Evolutionary conservation across 805 yeast species (phyloP), one percentile per base, ranked within the genome.

Genomic region (Yamadazyma endophytica): DNA sequence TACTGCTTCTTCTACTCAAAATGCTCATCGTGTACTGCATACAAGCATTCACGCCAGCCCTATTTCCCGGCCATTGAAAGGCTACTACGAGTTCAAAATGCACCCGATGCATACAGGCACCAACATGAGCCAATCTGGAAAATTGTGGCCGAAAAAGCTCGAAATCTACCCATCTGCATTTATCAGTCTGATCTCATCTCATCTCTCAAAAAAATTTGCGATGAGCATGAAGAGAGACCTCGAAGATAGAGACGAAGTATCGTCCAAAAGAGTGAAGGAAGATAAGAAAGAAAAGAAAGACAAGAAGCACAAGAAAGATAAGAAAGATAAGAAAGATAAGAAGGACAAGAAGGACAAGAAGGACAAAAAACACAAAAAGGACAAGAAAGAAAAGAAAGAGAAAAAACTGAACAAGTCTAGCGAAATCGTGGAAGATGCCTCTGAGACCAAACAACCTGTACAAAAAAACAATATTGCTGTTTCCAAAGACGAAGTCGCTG

Each of bases 401-500:
- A 36, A 33, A 24, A 28, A 36, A 13, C 26, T 25, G 12, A 28
- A 15, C 8, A 18, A 21, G 19, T 14, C 21, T 11, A 9, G 9
- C 21, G 9, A 19, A 19, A 19, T 11, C 21, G n/a, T n/a, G n/a
- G n/a, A n/a, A n/a, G n/a, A n/a, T 19, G 9, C 21, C 8, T 11
- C 21, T 11, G 8, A 8, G 21, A 9, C 21, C 21, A 19, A 19
- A 19, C 21, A 8, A 19, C 21, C 21, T 9, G 9, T 11, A 19
- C n/a, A n/a, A n/a, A n/a, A n/a, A n/a, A n/a, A n/a, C n/a, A n/a
- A n/a, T n/a, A n/a, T n/a, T n/a, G n/a, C n/a, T n/a, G n/a, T n/a
- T 24, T 64, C 80, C 4, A 73, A 73, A 43, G 50, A 70, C 4
- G 85, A 79, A 6, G 61, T 83, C 35, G 80, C 75, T 30, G 58